Evolutionary conservation across 1,139 yeast genomes (phyloP), one percentile per base, ranked within the genome.

Genomic region (Yamadazyma buinensis): DNA sequence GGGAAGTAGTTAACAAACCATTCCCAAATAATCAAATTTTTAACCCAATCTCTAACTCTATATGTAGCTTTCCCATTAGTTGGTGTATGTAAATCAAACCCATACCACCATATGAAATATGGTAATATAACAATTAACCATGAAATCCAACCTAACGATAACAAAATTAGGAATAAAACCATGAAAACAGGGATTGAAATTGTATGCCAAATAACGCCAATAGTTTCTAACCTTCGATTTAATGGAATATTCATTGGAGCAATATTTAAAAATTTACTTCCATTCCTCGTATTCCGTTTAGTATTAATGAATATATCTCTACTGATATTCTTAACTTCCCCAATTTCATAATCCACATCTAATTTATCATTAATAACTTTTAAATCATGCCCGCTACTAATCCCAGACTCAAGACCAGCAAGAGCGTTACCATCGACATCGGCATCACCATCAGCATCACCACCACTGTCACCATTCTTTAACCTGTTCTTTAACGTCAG

Each of bases 1-100:
- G 97, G 97, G 59, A 84, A 92, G 58, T 88, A 92, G 31, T 70
- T 65, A 25, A 81, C 82, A 56, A 84, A 86, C 64, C 79, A 73
- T 38, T 70, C 74, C 94, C 95, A 90, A n/a, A 83, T 47, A 3
- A 61, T 52, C 29, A 78, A 53, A 26, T 75, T 72, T 42, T 86
- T 71, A 54, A 85, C 67, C 65, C 77, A 66, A 4, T 64, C 59
- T 2, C 86, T 77, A 29, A 72, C 67, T 27, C 94, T 59, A 38
- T 72, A 63, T 6, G 75, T 72, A 1, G 76, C 82, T 15, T 73
- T 70, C 2, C 97, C 97, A 50, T 84, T 80, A 13, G 80, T 75
- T 1, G 90, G 84, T 3, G 95, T 73, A 39, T 75, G 75, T 47
- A 78, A 71, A 41, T 69, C 75, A 41, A 67, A 65, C 3, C 70